Conservation (phyloP, 768 basidiomycete species). For the Tricholoma matsutake region DNA sequence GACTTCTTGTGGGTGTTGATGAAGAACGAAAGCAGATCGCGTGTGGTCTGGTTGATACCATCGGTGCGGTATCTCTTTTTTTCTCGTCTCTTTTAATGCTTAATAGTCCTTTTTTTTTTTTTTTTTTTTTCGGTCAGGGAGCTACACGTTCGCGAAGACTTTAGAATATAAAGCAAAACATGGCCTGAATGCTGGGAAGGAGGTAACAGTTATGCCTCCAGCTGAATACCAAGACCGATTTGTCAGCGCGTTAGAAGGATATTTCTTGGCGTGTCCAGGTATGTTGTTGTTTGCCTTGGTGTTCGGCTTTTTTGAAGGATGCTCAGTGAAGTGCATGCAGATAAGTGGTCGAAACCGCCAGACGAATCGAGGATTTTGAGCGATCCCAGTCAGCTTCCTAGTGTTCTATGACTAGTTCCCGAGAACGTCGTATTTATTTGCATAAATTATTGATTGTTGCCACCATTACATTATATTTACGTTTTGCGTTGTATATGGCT, state of each 20-base stretch:
- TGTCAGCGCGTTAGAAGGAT: slow-evolving; percentile 64
- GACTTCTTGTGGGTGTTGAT: slow-evolving; percentile 73
- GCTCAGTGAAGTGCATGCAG: slow-evolving; percentile 18
- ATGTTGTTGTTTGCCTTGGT: slow-evolving; percentile 11
- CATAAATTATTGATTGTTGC: slow-evolving; percentile 3
- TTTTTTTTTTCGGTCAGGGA: slow-evolving; percentile 44
- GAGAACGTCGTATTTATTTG: slow-evolving; percentile 1
- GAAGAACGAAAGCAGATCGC: slow-evolving; percentile 62
- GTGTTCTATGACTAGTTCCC: slow-evolving; percentile 33
- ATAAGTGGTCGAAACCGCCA: slow-evolving; percentile 48
- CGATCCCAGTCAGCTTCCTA: slow-evolving; percentile 39
- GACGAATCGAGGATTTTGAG: slow-evolving; percentile 37
- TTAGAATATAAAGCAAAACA: slow-evolving; percentile 86
- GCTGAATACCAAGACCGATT: slow-evolving; percentile 79
- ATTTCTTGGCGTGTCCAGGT: slow-evolving; percentile 80
- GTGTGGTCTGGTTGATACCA: slow-evolving; percentile 82
- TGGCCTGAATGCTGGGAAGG: slow-evolving; percentile 63
- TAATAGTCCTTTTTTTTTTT: not conserved
- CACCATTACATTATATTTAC: not conserved
- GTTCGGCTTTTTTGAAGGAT: not conserved
- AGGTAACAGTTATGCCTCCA: slow-evolving; percentile 79
- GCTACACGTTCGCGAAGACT: slow-evolving; percentile 84
- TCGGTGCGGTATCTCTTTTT: slow-evolving; percentile 41
- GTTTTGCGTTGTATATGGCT: not conserved
- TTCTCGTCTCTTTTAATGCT: not conserved